Base-by-base conservation (phyloP, 2,329 filamentous ascomycete species). In the Fusarium buharicum region DNA sequence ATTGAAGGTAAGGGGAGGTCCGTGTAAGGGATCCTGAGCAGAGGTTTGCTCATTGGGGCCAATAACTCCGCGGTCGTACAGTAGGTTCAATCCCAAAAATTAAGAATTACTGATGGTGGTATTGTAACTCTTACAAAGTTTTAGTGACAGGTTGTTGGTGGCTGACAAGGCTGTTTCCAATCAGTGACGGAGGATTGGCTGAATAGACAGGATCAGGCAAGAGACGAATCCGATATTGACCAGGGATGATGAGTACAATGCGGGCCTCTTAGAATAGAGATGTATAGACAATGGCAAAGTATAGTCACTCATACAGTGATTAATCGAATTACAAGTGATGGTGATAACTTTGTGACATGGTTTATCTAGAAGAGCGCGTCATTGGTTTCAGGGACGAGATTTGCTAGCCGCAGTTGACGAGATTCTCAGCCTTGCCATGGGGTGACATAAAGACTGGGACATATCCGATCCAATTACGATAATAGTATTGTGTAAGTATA, bases 11-110 rank as follows among this genome's bases (percentile, higher is more conserved):
- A 87, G 51, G 97, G 84, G 37, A 91, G 88, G 65, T 91, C 88
- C 72, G 92, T 97, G 75, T 94, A 98, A 56, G 94, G 94, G 70
- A 98, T 96, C 67, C 93, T 89, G 79, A 97, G 89, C 55, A 92
- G 84, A 70, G 89, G 85, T 76, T 86, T 90, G 76, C 83, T 84
- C 87, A 90, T 89, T 64, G 71, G 64, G 39, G 36, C 40, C 41
- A 51, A 31, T 40, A 40, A 38, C 20, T 46, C 34, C 37, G 22
- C 4, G 22, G 22, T 24, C 22, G 22, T 24, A 24, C 22, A 24
- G 6, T 24, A 8, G 22, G 22, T 24, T 30, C 12, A 17, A 17
- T 44, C 18, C 16, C 8, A 24, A 43, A 20, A 17, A 16, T 7
- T 5, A 38, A 49, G 39, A 41, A 45, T 39, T 49, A 50, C 43